Evolutionary conservation across 305 asterid genomes (phyloP).

Genomic region (Caryopteris hybrid): DNA sequence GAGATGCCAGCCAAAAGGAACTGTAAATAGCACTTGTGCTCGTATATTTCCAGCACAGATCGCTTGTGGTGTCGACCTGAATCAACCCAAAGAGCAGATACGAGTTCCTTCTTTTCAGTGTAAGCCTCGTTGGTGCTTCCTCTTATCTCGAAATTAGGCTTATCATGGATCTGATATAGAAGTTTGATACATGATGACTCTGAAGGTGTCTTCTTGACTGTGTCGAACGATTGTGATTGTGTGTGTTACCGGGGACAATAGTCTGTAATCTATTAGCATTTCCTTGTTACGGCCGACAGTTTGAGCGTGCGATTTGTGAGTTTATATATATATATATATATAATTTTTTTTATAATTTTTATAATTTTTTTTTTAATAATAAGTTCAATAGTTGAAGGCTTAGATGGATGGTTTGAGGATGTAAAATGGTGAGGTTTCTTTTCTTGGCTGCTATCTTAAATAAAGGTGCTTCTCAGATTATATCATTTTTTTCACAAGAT

Average conservation of each 20-base stretch:
- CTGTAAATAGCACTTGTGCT: constrained; percentile 14
- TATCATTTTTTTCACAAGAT: too few species aligned
- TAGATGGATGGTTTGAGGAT: neutral
- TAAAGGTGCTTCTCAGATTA: neutral
- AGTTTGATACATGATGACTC: too few species aligned
- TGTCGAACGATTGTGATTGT: neutral
- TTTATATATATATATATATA: neutral
- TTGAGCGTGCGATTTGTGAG: neutral
- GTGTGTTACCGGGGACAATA: neutral
- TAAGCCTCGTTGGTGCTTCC: neutral
- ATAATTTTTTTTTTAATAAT: too few species aligned
- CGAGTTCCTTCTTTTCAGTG: neutral
- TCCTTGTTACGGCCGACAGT: neutral
- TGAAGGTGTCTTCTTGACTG: neutral
- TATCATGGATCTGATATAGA: constrained; percentile 1
- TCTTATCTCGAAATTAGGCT: neutral
- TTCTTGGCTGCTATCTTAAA: neutral
- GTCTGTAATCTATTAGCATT: neutral
- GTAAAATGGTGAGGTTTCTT: constrained; percentile 7
- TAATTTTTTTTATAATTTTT: too few species aligned
- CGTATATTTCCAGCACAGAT: constrained; percentile 1
- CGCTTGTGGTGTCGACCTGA: constrained; percentile 32
- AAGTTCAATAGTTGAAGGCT: neutral
- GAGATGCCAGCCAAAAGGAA: constrained; percentile 55
- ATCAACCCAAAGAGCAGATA: neutral